These are phyloP conservation scores for Kentomonas sorsogonicus DNA, from an alignment of 208 protist genomes.

Conservation along the genomic window DNA sequence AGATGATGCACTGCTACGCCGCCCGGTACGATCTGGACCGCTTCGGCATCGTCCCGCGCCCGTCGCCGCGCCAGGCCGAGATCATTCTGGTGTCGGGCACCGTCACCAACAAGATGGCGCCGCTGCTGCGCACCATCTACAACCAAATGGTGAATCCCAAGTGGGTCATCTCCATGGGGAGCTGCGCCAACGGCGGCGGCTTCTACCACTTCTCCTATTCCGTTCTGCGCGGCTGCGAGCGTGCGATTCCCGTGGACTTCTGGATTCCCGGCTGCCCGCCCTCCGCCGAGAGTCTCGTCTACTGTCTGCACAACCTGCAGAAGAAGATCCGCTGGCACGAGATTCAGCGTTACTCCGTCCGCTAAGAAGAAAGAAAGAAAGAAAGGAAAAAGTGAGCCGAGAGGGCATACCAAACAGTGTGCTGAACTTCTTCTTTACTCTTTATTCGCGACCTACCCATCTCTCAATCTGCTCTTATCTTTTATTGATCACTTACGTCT, in stretches of 20 bases:
- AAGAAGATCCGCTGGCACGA: conserved; percentile 93
- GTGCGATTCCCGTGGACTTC: conserved; percentile 97
- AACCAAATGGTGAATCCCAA: conserved; percentile 96
- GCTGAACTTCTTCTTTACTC: conserved; percentile 14
- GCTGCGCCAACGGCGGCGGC: conserved; percentile 97
- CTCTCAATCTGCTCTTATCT: background rate
- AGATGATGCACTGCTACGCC: conserved; percentile 97
- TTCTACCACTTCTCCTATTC: conserved; percentile 99
- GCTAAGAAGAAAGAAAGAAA: conserved; percentile 29
- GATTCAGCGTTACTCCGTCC: conserved; percentile 88
- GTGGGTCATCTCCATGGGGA: conserved; percentile 94
- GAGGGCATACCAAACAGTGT: background rate
- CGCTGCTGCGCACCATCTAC: conserved; percentile 96
- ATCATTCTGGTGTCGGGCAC: conserved; percentile 99
- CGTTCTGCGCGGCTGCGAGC: conserved; percentile 95
- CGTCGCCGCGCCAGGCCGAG: conserved; percentile 94
- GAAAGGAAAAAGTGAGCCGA: background rate
- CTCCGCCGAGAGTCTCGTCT: conserved; percentile 91
- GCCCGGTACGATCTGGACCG: conserved; percentile 97
- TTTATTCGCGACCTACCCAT: background rate
- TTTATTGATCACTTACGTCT: background rate
- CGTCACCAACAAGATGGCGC: conserved; percentile 99
- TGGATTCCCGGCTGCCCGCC: conserved; percentile 99
- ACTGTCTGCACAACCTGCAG: conserved; percentile 88
- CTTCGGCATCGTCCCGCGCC: conserved; percentile 96